Evolutionary conservation across 225 moss, liverwort and hornwort genomes (phyloP).

Genomic region (Sphagnum tenellum): DNA sequence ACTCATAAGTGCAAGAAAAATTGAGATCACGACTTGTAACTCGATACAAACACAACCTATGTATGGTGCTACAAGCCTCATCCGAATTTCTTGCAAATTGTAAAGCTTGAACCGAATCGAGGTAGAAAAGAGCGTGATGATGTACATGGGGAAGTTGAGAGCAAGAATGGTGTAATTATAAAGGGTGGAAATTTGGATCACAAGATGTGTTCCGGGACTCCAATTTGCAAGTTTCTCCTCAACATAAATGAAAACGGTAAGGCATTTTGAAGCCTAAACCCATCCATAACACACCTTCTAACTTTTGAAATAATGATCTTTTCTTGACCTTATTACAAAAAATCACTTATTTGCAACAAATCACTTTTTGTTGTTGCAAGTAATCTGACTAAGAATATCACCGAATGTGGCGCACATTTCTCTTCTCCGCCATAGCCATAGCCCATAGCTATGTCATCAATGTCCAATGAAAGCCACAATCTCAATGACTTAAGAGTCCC

Average conservation of each 20-base stretch:
- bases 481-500: constrained; percentile 8
- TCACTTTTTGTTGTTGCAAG: constrained; percentile 17
- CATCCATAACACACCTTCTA: too few relatives aligned
- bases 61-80: too few relatives aligned
- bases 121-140: too few relatives aligned
- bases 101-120: too few relatives aligned
- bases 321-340: constrained; percentile 42
- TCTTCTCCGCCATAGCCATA: constrained; percentile 2
- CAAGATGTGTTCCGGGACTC: constrained; percentile 33
- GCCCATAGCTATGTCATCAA: constrained; percentile 4
- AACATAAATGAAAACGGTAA: constrained; percentile 19
- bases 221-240: constrained; percentile 40
- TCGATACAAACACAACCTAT: too few relatives aligned
- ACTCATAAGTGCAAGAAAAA: too few relatives aligned
- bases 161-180: constrained; percentile 19
- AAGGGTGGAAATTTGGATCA: constrained; percentile 38
- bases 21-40: too few relatives aligned
- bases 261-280: constrained; percentile 11
- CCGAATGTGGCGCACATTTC: constrained; percentile 2
- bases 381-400: constrained; percentile 26
- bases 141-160: constrained; percentile 2
- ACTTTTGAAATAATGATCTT: constrained; percentile 22
- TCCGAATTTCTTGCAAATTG: too few relatives aligned
- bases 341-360: constrained; percentile 20
- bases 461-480: constrained; percentile 3